Base-by-base conservation (phyloP, 2,329 filamentous ascomycete genomes). In the Calonectria pteridis region DNA sequence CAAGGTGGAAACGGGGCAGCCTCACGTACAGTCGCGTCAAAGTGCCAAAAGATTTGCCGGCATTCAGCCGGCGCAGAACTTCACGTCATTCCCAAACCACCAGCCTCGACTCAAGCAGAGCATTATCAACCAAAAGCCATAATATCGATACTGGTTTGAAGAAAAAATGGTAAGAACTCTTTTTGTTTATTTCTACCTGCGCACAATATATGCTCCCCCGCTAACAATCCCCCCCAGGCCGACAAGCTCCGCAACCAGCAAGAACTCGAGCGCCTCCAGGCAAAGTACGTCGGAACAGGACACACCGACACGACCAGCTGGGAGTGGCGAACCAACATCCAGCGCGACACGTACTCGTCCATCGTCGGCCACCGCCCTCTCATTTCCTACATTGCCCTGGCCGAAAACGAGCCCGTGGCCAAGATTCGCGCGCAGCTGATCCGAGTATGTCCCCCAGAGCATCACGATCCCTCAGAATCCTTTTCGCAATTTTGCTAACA, bases 201-300 rank as follows among this genome's bases (percentile, higher is more conserved):
- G 40, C 40, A 18, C 18, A n/a, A 43, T 10, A 16, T 20, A 46
- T 49, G 23, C 35, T 28, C 23, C 28, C 4, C 33, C 2, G 16
- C 73, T 77, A 59, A 79, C 71, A 9, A 3, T 2, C 33, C 20
- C 4, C 33, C 26, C 10, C 62, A 93, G 97, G 97, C 97, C 85
- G 97, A 99, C 88, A 99, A 99, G 87, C 94, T 99, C 77, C 96
- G 97, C 83, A 97, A 95, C 13, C 95, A 98, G 81, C 97, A 99
- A 86, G 97, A 99, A 85, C 96, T 99, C 83, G 97, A 99, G 86
- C 93, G 95, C 77, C 94, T 98, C 23, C 97, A 99, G 86, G 93
- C 96, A 82, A 97, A 97, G 82, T 98, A 97, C 88, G 90, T 99
- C 81, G 97, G 97, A 79, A 98, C 97, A 5, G 97, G 97, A 29